Evolutionary conservation across 2,329 filamentous ascomycete genomes (phyloP), one percentile per base, ranked within the genome.

Genomic region (Beauveria varroae): DNA sequence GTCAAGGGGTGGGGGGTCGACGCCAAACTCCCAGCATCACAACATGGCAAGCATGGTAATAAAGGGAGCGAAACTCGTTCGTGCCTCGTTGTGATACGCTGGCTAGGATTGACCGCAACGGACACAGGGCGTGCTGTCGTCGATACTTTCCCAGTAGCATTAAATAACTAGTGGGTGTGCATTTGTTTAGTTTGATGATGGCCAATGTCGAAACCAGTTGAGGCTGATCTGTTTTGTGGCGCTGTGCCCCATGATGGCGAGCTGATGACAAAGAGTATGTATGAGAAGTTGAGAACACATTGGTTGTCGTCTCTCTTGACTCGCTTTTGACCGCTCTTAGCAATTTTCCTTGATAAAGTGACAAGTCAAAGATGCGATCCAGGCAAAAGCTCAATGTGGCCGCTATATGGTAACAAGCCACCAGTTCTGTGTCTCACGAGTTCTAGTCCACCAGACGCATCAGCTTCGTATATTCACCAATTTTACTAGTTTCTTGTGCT

Each of bases 151-250:
- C 58, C 51, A 50, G 58, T 55, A 30, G 58, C 58, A 55, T 26
- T 43, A 22, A 41, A 54, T 49, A 51, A 51, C 43, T 49, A 22
- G 34, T 37, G 30, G 41, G 50, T 50, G 28, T 40, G 51, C 8
- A 47, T 55, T 49, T 61, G 58, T 61, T 61, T 61, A 41, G 58
- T 61, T 61, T 61, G 51, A 61, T 47, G 14, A 54, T 22, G 57
- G 37, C 30, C 20, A 30, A 9, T 47, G 51, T 49, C 51, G 58
- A 56, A 55, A 61, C 43, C 51, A 49, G 51, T 28, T 20, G 58
- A 46, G 30, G 58, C n/a, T 61, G 58, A 61, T 61, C 51, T 41
- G 58, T 61, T 61, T 56, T 44, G 51, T 56, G 37, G 51, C n/a
- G 5, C 28, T 37, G 34, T 37, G 34, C 14, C 34, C 34, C 34